Evolutionary conservation across 495 filamentous ascomycete species (phyloP), one percentile per base, ranked within the genome.

Genomic region (Aspergillus mulundensis): DNA sequence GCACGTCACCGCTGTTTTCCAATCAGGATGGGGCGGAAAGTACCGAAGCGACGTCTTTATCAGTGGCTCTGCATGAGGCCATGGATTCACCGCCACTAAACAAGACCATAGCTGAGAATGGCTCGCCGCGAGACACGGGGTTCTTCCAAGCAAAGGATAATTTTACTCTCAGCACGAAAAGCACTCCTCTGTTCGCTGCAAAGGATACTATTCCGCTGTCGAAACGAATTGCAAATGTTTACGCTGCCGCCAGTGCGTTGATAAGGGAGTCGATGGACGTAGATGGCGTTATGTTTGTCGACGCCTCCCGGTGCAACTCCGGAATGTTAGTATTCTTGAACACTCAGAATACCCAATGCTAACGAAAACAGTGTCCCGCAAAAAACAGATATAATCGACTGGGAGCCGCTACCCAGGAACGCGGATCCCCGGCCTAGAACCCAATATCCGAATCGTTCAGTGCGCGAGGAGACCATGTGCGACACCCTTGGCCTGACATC

Each of bases 211-310:
- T 48, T 20, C 45, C 25, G 1, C 8, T 48, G 3, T 34, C 28
- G n/a, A 20, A 16, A 5, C 45, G 45, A 11, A 48, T 48, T 12
- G 14, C 11, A 7, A 18, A 7, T 34, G 56, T 20, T 52, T 70
- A 7, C 70, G 70, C 46, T 57, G 64, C 14, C 59, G 60, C 72
- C 14, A 66, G 69, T n/a, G 30, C 55, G 15, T 42, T 75, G 19
- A 58, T 75, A 15, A 61, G 57, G 25, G 61, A 65, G 8, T 63
- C 60, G 0, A 65, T 73, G 53, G 65, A 66, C 24, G 52, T 72
- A 11, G 72, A 73, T 42, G 72, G 72, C 10, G 71, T 72, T 1
- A 21, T 70, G 21, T 73, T 75, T 53, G 53, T 72, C 3, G 70
- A 75, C 44, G 65, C 69, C 8, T 60, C 56, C 0, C 58, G 55